Conservation (phyloP, 1,139 yeast genomes). For the Geotrichum armillariae region DNA sequence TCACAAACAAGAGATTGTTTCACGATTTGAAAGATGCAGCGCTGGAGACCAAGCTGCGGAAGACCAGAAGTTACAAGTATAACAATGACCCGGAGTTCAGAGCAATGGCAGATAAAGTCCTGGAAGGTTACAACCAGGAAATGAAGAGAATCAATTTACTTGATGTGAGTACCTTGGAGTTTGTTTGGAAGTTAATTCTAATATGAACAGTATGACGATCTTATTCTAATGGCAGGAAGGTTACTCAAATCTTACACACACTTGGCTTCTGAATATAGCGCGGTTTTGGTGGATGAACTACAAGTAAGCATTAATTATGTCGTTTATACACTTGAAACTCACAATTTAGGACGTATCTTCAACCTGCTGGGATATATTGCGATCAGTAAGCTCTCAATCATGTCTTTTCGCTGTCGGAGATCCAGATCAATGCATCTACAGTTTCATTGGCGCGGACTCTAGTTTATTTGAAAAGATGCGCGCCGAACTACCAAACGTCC, state of each 20-base stretch:
- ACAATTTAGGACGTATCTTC: slow-evolving; percentile 14
- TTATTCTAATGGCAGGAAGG: slow-evolving; percentile 56
- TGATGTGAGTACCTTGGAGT: slow-evolving; percentile 13
- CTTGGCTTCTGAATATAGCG: slow-evolving; percentile 54
- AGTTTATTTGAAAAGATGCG: slow-evolving; percentile 63
- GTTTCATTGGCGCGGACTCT: slow-evolving; percentile 66
- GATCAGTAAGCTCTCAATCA: neutral
- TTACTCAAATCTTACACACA: slow-evolving; percentile 49
- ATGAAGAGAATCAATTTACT: slow-evolving; percentile 14
- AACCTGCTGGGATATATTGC: slow-evolving; percentile 17
- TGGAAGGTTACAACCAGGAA: slow-evolving; percentile 15
- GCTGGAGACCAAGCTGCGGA: slow-evolving; percentile 2
- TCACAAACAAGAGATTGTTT: slow-evolving; percentile 4
- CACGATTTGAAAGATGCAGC: slow-evolving; percentile 6
- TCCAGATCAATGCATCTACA: slow-evolving; percentile 93
- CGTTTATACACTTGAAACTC: neutral
- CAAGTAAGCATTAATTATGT: slow-evolving; percentile 63
- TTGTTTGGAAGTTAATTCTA: neutral
- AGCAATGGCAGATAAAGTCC: neutral
- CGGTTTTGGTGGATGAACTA: slow-evolving; percentile 88
- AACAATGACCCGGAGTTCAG: neutral
- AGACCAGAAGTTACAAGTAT: neutral
- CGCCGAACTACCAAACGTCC: slow-evolving; percentile 43
- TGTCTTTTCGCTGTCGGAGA: slow-evolving; percentile 68
- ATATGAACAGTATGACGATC: slow-evolving; percentile 54